Conservation (phyloP, 2,329 filamentous ascomycete species). For the Trichoderma afroharzianum region DNA sequence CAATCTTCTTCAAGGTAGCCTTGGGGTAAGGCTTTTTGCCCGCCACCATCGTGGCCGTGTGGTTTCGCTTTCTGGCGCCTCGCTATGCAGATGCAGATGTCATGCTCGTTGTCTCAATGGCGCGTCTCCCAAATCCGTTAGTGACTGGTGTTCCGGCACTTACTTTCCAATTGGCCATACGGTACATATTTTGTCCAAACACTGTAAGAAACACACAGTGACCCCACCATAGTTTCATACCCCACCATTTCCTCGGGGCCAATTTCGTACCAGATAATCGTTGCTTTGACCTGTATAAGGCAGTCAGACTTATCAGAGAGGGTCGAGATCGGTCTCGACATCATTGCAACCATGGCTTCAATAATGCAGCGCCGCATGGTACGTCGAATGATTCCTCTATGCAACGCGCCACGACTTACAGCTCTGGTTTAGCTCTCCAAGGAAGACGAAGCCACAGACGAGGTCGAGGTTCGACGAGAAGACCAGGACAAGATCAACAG, state of each 20-base stretch:
- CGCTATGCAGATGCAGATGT: neutral
- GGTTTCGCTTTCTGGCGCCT: neutral
- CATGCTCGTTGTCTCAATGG: neutral
- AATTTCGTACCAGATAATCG: neutral
- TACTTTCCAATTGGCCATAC: neutral
- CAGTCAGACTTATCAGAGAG: neutral
- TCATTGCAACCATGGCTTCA: constrained; percentile 34
- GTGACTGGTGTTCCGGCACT: neutral
- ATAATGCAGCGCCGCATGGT: constrained; percentile 62
- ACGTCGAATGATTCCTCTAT: constrained; percentile 10
- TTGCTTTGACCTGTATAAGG: neutral
- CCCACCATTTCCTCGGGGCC: neutral
- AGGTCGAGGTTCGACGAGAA: constrained; percentile 90
- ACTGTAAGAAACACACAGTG: constrained; percentile 20
- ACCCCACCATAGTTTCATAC: constrained; percentile 16
- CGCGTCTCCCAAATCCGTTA: neutral
- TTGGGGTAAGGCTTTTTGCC: constrained; percentile 78
- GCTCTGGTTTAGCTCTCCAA: constrained; percentile 70
- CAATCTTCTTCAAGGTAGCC: constrained; percentile 79
- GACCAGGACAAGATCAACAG: constrained; percentile 99
- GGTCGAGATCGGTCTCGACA: constrained; percentile 14
- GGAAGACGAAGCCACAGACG: constrained; percentile 81
- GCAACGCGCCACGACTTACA: neutral
- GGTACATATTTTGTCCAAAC: neutral
- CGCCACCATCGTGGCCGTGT: constrained; percentile 29